Evolutionary conservation across 768 basidiomycete genomes (phyloP), one percentile per base, ranked within the genome.

Genomic region (Hericium alpestre): DNA sequence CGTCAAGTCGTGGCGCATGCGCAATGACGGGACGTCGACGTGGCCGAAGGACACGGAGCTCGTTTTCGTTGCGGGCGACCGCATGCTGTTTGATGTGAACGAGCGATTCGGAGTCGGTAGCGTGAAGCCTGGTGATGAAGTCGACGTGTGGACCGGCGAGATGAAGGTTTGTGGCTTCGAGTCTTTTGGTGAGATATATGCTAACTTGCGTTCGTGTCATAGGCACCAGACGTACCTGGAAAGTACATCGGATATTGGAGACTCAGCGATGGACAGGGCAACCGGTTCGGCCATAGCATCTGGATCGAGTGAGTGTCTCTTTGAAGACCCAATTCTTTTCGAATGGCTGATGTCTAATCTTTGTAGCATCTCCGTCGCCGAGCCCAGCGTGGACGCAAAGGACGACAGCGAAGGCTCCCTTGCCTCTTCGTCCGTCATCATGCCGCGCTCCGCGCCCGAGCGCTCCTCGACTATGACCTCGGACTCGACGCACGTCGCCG

Each of bases 171-270:
- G 32, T 32, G 32, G 32, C 32, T 8, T 32, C 2, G 32, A 32
- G 9, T 32, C 9, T 32, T 9, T 32, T 5, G 32, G 8, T 7
- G 32, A 10, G 32, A 32, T 10, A 10, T 10, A 9, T 32, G 32
- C 32, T 32, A 1, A 32, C 9, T 32, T 32, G 32, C 8, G 5
- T 32, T 32, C 9, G 6, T 32, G 32, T 32, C 2, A 32, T 10
- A 32, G 32, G 90, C 89, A 13, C 91, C 91, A 11, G 89, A 90
- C 48, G 63, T 66, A 12, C 77, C 86, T 2, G 88, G 88, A 11
- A 76, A 79, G 54, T 90, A 90, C 69, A 79, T 84, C 56, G 79
- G 86, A 53, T 90, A 87, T 63, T 93, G 88, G 87, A 75, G 83
- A 46, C 67, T 93, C 57, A 79, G 71, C 58, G 82, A 87, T 62